phyloP scores from a whole-genome alignment of 192 early-diverging fungal species.

The Physocladia obscura region DNA sequence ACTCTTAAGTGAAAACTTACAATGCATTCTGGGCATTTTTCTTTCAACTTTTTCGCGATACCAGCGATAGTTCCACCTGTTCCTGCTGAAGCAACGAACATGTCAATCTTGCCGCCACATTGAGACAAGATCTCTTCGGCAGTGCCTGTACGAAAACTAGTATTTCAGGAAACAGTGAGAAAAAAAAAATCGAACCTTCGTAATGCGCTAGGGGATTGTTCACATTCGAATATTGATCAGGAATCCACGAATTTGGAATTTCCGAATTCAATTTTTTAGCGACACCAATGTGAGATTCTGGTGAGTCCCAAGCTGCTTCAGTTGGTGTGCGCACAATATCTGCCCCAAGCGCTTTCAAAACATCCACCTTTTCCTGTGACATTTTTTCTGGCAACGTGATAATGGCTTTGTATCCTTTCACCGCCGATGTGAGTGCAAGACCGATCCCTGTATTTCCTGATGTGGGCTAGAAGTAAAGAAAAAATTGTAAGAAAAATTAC shows the following conservation, averaged over 20 bases:
- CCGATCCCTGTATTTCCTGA: slow-evolving; percentile 99
- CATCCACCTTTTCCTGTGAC: slow-evolving; percentile 99
- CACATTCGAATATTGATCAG: slow-evolving; percentile 94
- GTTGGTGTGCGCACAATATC: slow-evolving; percentile 99
- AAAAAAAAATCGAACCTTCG: slow-evolving; percentile 48
- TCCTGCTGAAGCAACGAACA: slow-evolving; percentile 93
- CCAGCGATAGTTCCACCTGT: slow-evolving; percentile 98
- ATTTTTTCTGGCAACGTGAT: slow-evolving; percentile 99
- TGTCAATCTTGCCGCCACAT: slow-evolving; percentile 89
- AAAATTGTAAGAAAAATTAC: background rate
- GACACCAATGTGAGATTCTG: slow-evolving; percentile 97
- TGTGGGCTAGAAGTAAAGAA: slow-evolving; percentile 63
- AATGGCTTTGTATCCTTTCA: slow-evolving; percentile 97
- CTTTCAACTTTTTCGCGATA: slow-evolving; percentile 92
- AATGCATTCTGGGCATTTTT: slow-evolving; percentile 77
- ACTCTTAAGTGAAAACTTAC: slow-evolving; percentile 40
- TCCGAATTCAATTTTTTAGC: slow-evolving; percentile 90
- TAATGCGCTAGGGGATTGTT: slow-evolving; percentile 99
- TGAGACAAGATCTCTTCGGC: slow-evolving; percentile 57
- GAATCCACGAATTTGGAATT: slow-evolving; percentile 94
- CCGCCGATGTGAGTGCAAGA: slow-evolving; percentile 92
- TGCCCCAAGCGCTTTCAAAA: slow-evolving; percentile 94
- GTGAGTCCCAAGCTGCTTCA: slow-evolving; percentile 98
- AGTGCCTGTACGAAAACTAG: slow-evolving; percentile 38
- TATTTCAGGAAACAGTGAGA: background rate